These are phyloP conservation scores for Umbelopsis isabellina DNA, from an alignment of 192 early-diverging fungal genomes.

Conservation along the genomic window DNA sequence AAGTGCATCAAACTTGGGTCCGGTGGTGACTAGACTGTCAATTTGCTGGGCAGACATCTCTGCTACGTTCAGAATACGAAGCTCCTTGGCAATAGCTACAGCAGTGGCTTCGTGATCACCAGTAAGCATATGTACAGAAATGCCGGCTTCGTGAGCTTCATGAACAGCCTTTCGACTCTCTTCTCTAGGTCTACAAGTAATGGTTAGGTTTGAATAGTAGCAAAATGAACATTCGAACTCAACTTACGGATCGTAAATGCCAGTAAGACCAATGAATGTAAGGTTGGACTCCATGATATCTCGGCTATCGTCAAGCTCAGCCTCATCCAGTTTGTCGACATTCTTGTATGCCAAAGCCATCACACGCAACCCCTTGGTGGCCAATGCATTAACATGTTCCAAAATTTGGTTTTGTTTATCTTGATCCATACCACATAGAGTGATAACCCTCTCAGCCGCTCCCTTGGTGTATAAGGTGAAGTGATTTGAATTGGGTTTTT, in stretches of 20 bases:
- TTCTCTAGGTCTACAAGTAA: slow-evolving; percentile 58
- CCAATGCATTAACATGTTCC: slow-evolving; percentile 71
- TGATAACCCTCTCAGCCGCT: slow-evolving; percentile 86
- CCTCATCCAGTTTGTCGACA: slow-evolving; percentile 30
- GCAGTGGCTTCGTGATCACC: slow-evolving; percentile 94
- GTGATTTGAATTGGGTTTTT: slow-evolving; percentile 19
- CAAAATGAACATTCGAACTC: neutral
- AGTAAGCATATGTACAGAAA: slow-evolving; percentile 95
- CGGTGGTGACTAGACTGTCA: slow-evolving; percentile 76
- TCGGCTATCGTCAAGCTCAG: slow-evolving; percentile 38
- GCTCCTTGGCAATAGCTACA: slow-evolving; percentile 87
- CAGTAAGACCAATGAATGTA: slow-evolving; percentile 84
- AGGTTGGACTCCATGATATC: slow-evolving; percentile 70
- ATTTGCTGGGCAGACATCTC: slow-evolving; percentile 41
- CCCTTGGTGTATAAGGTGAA: slow-evolving; percentile 80
- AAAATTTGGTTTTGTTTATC: slow-evolving; percentile 46
- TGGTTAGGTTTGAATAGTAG: neutral
- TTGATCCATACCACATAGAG: slow-evolving; percentile 61
- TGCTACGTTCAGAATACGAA: slow-evolving; percentile 66
- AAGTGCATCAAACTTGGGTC: slow-evolving; percentile 83
- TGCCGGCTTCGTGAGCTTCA: slow-evolving; percentile 85
- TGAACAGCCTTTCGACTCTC: slow-evolving; percentile 67
- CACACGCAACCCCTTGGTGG: slow-evolving; percentile 77
- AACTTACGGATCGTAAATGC: slow-evolving; percentile 82
- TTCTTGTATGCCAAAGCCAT: slow-evolving; percentile 79